phyloP scores from a whole-genome alignment of 2,329 filamentous ascomycete genomes.

The Diaporthe vexans region DNA sequence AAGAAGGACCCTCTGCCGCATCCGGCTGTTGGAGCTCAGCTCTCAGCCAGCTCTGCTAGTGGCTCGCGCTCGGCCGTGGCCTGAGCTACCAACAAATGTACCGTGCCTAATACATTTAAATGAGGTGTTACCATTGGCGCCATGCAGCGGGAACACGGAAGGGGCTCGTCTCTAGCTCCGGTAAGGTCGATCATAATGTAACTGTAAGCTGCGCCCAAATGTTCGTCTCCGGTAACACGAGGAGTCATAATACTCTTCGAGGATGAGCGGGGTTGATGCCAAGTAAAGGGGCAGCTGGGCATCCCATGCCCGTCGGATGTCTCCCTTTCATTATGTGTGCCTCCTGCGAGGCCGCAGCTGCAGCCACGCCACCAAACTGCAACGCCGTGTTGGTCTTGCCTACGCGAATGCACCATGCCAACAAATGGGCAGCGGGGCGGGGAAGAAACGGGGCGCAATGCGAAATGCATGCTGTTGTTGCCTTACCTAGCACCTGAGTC shows the following conservation, averaged over 20 bases:
- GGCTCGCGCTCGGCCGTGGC: slow-evolving; percentile 12
- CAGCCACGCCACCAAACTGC: not conserved
- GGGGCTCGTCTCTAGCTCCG: not conserved
- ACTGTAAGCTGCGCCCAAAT: not conserved
- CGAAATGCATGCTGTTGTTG: not conserved
- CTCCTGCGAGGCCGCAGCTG: slow-evolving; percentile 8
- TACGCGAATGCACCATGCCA: not conserved
- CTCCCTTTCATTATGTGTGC: not conserved
- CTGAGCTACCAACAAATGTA: not conserved
- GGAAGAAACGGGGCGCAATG: not conserved
- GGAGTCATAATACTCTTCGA: not conserved
- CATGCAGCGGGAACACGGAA: slow-evolving; percentile 7
- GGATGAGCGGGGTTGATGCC: not conserved
- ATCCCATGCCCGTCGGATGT: not conserved
- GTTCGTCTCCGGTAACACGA: not conserved
- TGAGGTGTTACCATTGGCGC: slow-evolving; percentile 12
- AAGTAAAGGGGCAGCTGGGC: not conserved
- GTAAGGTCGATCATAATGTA: not conserved
- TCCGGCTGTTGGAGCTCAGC: not conserved
- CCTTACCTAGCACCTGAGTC: not conserved
- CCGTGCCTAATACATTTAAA: not conserved
- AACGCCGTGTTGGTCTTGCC: not conserved
- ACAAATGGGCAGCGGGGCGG: not conserved
- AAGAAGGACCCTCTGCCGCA: slow-evolving; percentile 8
- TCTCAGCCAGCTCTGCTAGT: not conserved